A percentile compares a stretch with the other conserved stretches of the same genome.
Conservation (phyloP, 2,329 filamentous ascomycete species). For the Aureobasidium subglaciale region DNA sequence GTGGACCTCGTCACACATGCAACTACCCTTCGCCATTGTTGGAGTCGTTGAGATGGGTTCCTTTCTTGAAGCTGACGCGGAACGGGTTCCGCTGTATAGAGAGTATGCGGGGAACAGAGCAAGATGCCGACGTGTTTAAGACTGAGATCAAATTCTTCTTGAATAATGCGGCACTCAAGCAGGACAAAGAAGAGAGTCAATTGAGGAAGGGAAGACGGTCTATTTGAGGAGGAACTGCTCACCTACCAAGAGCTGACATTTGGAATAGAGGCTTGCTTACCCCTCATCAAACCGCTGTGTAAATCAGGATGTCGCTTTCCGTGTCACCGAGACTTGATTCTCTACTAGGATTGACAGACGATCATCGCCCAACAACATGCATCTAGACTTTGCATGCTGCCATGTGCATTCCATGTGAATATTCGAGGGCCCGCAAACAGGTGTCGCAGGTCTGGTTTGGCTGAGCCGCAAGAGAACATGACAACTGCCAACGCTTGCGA, state of each 20-base stretch:
- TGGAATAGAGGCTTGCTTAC: background rate
- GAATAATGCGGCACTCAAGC: no score
- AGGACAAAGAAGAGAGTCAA: background rate
- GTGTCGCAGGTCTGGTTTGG: background rate
- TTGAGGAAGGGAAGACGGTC: background rate
- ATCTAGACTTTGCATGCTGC: background rate
- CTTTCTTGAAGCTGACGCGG: background rate
- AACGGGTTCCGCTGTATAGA: background rate
- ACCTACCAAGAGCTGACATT: background rate
- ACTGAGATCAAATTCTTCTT: background rate
- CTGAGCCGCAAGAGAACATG: background rate
- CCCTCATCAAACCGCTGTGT: slow-evolving; percentile 4
- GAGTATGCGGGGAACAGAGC: background rate
- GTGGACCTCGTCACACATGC: slow-evolving; percentile 25
- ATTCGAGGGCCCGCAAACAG: background rate
- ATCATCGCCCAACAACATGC: background rate
- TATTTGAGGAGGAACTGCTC: background rate
- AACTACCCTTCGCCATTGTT: slow-evolving; percentile 25
- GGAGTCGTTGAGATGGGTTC: background rate
- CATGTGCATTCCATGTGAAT: background rate
- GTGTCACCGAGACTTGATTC: background rate
- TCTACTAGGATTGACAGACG: background rate
- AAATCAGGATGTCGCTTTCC: slow-evolving; percentile 5
- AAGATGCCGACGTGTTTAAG: background rate
- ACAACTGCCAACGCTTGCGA: no score